Evolutionary conservation across 768 basidiomycete species (phyloP).

Genomic region (Mrakia gelida): DNA sequence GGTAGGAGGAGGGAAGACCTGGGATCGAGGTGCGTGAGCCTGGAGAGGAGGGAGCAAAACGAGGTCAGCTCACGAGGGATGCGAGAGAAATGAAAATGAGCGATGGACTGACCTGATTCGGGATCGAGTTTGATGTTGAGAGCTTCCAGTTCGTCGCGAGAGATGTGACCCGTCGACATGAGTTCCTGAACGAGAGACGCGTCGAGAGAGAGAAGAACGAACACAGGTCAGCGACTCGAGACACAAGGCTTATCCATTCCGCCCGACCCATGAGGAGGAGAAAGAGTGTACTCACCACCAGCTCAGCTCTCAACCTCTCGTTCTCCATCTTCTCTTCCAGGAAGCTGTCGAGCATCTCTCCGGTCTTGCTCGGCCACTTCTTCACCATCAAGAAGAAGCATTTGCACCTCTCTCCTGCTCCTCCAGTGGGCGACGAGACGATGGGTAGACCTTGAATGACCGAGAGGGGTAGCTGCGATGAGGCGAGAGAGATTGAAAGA

Average conservation of each 20-base stretch:
- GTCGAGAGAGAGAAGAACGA: not conserved
- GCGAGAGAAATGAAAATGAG: no score
- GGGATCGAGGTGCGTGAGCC: slow-evolving; percentile 4
- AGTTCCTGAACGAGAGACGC: slow-evolving; percentile 9
- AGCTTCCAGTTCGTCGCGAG: not conserved
- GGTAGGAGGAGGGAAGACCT: not conserved
- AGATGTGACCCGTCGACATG: not conserved
- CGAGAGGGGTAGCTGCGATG: slow-evolving; percentile 1
- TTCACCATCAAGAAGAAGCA: slow-evolving; percentile 72
- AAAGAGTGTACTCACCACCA: slow-evolving; percentile 35
- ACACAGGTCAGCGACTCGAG: not conserved
- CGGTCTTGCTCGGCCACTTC: slow-evolving; percentile 70
- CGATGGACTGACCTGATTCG: not conserved
- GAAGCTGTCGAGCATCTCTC: slow-evolving; percentile 56
- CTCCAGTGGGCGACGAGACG: not conserved
- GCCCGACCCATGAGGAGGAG: not conserved
- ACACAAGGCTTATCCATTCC: no score
- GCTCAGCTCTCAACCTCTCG: slow-evolving; percentile 64
- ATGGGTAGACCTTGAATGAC: slow-evolving; percentile 3
- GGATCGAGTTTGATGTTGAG: slow-evolving; percentile 1
- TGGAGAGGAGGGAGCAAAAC: not conserved
- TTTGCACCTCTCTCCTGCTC: slow-evolving; percentile 38
- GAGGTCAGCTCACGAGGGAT: not conserved
- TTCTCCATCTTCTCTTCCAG: slow-evolving; percentile 86
- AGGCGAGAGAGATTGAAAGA: not conserved